Percentiles rank a stretch among this genome's conserved stretches.
These are phyloP conservation scores for Skeletonema tropicum DNA, from an alignment of 108 stramenopile species.

Conservation along the genomic window DNA sequence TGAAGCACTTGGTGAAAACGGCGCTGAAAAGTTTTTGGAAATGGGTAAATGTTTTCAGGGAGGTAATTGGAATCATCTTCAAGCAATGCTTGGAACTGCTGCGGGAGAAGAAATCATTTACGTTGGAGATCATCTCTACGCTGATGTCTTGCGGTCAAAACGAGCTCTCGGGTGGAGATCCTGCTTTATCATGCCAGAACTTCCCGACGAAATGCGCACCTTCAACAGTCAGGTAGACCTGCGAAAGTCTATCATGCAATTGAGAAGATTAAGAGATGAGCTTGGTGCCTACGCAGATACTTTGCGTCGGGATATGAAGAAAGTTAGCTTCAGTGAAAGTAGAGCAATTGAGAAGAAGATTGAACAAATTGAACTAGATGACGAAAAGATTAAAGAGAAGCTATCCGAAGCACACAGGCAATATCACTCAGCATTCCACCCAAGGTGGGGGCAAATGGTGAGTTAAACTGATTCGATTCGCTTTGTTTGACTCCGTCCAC, in stretches of 20 bases:
- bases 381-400: slow-evolving; percentile 63
- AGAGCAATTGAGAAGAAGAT: slow-evolving; percentile 45
- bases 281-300: slow-evolving; percentile 54
- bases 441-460: slow-evolving; percentile 83
- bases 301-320: slow-evolving; percentile 45
- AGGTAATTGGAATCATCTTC: slow-evolving; percentile 94
- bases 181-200: slow-evolving; percentile 88
- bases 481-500: neutral
- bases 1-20: slow-evolving; percentile 74
- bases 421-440: slow-evolving; percentile 82
- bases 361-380: slow-evolving; percentile 73
- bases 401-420: slow-evolving; percentile 53
- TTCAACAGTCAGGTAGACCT: slow-evolving; percentile 56
- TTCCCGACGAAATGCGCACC: slow-evolving; percentile 81
- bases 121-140: slow-evolving; percentile 97
- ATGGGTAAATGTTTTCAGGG: slow-evolving; percentile 93
- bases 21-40: slow-evolving; percentile 78
- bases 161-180: slow-evolving; percentile 97
- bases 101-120: slow-evolving; percentile 95
- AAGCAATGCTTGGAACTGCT: slow-evolving; percentile 85
- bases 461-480: slow-evolving; percentile 2
- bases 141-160: slow-evolving; percentile 91
- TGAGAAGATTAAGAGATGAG: slow-evolving; percentile 73
- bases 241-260: slow-evolving; percentile 54
- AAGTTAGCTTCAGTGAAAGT: slow-evolving; percentile 14